Conservation (phyloP, 2,329 filamentous ascomycete genomes). For the Teratosphaeria zuluensis region DNA sequence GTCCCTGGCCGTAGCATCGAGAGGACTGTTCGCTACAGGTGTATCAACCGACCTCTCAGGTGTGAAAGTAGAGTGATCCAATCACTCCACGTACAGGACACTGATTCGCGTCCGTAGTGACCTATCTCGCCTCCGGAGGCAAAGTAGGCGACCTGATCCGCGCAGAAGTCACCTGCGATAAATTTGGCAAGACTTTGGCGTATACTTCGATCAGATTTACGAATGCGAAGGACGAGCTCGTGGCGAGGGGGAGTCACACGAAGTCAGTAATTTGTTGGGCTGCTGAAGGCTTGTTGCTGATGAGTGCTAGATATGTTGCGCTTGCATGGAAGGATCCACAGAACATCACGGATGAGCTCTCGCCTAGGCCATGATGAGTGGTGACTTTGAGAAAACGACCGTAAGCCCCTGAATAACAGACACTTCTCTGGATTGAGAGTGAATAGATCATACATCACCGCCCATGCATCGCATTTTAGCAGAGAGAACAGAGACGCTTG, state of each 20-base stretch:
- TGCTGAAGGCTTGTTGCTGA: not conserved
- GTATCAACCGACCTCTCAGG: constrained; percentile 58
- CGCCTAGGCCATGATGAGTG: constrained; percentile 23
- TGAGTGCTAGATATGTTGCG: constrained; percentile 41
- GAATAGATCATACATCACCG: too few relatives aligned
- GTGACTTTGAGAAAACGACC: too few relatives aligned
- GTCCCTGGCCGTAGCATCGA: constrained; percentile 55
- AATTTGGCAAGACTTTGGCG: constrained; percentile 55
- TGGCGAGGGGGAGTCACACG: constrained; percentile 58
- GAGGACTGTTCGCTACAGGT: constrained; percentile 55
- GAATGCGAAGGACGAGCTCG: constrained; percentile 49
- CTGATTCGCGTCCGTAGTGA: constrained; percentile 34
- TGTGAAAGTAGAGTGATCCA: constrained; percentile 16
- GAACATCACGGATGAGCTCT: constrained; percentile 51
- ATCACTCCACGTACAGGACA: too few relatives aligned
- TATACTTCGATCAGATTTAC: constrained; percentile 54
- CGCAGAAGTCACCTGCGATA: constrained; percentile 54
- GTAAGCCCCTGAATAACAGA: too few relatives aligned
- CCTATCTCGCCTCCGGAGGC: constrained; percentile 54
- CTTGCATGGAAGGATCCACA: constrained; percentile 53
- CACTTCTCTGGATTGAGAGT: too few relatives aligned
- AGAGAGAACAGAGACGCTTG: too few relatives aligned
- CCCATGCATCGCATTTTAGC: too few relatives aligned
- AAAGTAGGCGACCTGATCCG: constrained; percentile 46
- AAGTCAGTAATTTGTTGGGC: constrained; percentile 36